phyloP scores from a whole-genome alignment of 345 rosid species.

The Euphorbia lathyris region DNA sequence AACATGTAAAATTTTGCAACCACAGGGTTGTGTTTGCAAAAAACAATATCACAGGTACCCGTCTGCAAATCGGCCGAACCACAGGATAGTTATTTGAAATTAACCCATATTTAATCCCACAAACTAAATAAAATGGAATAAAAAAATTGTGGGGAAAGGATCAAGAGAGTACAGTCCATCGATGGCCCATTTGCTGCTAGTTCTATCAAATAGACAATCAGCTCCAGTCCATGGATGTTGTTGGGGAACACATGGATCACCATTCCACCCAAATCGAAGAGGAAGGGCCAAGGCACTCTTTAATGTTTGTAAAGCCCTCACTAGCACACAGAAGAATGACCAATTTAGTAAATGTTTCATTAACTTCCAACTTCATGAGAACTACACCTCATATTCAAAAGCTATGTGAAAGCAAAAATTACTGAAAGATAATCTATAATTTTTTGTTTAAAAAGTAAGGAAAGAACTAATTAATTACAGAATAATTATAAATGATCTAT shows the following conservation, averaged over 20 bases:
- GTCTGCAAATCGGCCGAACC: too few species aligned
- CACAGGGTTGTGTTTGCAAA: too few species aligned
- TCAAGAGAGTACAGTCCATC: slow-evolving; percentile 82
- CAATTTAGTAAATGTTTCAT: slow-evolving; percentile 20
- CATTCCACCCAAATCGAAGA: slow-evolving; percentile 94
- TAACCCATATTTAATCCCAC: background rate
- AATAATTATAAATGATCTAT: background rate
- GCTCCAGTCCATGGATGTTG: slow-evolving; percentile 99
- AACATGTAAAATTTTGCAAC: too few species aligned
- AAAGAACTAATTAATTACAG: background rate
- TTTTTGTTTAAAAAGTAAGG: background rate
- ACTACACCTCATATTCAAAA: slow-evolving; percentile 6
- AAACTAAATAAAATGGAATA: background rate
- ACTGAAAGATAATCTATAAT: background rate
- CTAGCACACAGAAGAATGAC: slow-evolving; percentile 40
- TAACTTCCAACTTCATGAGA: slow-evolving; percentile 5
- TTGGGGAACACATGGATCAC: slow-evolving; percentile 99
- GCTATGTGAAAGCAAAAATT: background rate
- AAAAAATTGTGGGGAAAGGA: slow-evolving; percentile 21
- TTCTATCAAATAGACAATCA: slow-evolving; percentile 68
- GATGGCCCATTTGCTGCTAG: slow-evolving; percentile 77
- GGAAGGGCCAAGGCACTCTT: slow-evolving; percentile 82
- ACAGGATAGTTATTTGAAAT: too few species aligned
- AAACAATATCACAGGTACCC: too few species aligned
- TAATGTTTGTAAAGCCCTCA: slow-evolving; percentile 63